Conservation (phyloP, 108 stramenopile genomes). For the Cyclotella kingstonii region DNA sequence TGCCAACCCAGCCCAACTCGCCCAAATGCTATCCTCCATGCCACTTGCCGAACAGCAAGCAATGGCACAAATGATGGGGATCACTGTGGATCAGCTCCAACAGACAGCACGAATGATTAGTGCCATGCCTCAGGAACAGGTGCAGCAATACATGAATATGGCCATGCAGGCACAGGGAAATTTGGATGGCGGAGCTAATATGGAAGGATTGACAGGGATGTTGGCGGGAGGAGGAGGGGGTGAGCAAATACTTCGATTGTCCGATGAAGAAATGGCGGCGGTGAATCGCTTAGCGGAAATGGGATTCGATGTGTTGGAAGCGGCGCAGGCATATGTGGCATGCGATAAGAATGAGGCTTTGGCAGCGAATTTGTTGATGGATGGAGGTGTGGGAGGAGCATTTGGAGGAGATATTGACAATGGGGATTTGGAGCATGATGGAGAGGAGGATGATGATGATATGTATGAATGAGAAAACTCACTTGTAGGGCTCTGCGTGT, state of each 20-base stretch:
- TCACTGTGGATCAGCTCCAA: slow-evolving; percentile 91
- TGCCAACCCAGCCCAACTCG: slow-evolving; percentile 83
- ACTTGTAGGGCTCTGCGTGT: no score
- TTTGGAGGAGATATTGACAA: slow-evolving; percentile 33
- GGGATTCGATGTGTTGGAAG: slow-evolving; percentile 93
- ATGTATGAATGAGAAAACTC: slow-evolving; percentile 86
- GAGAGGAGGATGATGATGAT: slow-evolving; percentile 58
- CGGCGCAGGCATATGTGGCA: slow-evolving; percentile 96
- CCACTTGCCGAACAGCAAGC: slow-evolving; percentile 83
- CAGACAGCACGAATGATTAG: slow-evolving; percentile 87
- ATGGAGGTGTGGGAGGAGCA: slow-evolving; percentile 57
- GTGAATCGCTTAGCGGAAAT: slow-evolving; percentile 93
- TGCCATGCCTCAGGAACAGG: slow-evolving; percentile 91
- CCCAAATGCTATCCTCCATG: slow-evolving; percentile 84
- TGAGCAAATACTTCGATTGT: slow-evolving; percentile 78
- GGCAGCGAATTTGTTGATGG: slow-evolving; percentile 97
- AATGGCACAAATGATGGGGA: slow-evolving; percentile 91
- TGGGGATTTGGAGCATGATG: slow-evolving; percentile 31
- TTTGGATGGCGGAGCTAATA: slow-evolving; percentile 51
- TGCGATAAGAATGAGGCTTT: slow-evolving; percentile 99
- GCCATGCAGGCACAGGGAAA: slow-evolving; percentile 65
- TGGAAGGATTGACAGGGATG: slow-evolving; percentile 47
- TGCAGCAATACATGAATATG: slow-evolving; percentile 86
- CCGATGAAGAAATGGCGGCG: slow-evolving; percentile 94
- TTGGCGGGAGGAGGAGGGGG: slow-evolving; percentile 54